Base-by-base conservation (phyloP, 306 rosid species). In the Dryas alaskensis region DNA sequence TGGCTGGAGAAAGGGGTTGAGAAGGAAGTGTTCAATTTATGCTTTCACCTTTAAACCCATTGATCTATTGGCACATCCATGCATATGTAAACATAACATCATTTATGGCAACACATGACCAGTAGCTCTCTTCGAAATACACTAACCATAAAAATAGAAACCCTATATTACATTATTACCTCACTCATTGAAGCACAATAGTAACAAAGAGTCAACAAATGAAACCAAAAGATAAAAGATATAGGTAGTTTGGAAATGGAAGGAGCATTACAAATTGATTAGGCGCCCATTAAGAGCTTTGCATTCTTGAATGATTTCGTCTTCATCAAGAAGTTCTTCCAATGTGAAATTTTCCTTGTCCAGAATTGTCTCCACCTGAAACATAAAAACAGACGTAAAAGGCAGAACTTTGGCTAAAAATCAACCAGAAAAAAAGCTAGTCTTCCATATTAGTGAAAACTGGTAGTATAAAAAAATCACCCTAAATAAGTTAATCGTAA, bases 271-370 rank as follows among this genome's bases (percentile, higher is more conserved):
- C 99, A 90, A 95, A 84, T 90, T 90, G 82, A 95, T 92, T 77
- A 95, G 99, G 81, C 99, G 98, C 14, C 97, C 76, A 66, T 95
- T 95, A 66, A 88, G 95, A 73, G 97, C 92, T 89, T 95, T 95
- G 96, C 99, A 95, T 77, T 95, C 99, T 81, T 95, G 99, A 78
- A 95, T 95, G 60, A 90, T 92, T 83, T 95, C 99, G 77, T 95
- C 99, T 82, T 95, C 99, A 44, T 95, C 99, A 70, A 95, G 94
- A 75, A 95, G 89, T 67, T 95, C 99, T 71, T 95, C 99, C 86
- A 95, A 81, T 10, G 97, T 84, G 76, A 83, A 95, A 81, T 84
- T 87, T 3, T 92, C 99, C 88, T 78, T 92, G 73, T 95, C 99
- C 92, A 95, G 86, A 78, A 95, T 87, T 42, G 98, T 90, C 93